Evolutionary conservation across 441 rosid genomes (phyloP).

Genomic region (Codiaeum variegatum): DNA sequence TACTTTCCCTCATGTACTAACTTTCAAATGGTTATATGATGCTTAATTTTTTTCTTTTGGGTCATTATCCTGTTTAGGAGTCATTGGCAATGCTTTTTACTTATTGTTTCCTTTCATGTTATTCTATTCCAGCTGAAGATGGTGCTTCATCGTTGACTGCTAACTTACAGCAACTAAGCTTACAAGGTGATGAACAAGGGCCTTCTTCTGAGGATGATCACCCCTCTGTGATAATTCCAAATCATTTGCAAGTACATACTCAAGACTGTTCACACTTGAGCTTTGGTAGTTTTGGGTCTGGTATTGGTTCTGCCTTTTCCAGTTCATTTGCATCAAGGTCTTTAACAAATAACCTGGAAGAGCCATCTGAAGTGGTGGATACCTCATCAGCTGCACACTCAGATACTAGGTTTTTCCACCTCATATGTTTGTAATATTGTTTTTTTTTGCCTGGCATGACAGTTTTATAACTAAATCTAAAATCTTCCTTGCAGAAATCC

Average conservation of each 20-base stretch:
- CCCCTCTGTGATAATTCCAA: constrained; percentile 84
- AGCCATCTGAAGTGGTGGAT: constrained; percentile 51
- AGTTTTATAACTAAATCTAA: constrained; percentile 8
- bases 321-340: constrained; percentile 52
- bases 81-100: not conserved
- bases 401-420: constrained; percentile 52
- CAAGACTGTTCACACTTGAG: constrained; percentile 87
- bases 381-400: constrained; percentile 45
- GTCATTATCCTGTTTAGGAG: not conserved
- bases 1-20: not conserved
- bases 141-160: constrained; percentile 48
- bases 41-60: not conserved
- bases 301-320: constrained; percentile 38
- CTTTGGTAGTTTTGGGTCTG: constrained; percentile 93
- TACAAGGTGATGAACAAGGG: constrained; percentile 53
- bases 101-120: constrained; percentile 5
- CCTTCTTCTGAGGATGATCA: constrained; percentile 52
- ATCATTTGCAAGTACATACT: constrained; percentile 80
- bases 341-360: constrained; percentile 54
- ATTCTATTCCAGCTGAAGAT: constrained; percentile 54
- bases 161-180: constrained; percentile 54
- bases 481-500: constrained; percentile 47
- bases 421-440: not conserved
- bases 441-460: not conserved
- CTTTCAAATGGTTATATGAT: not conserved